These are phyloP conservation scores for Pichia inconspicua DNA, from an alignment of 1,139 yeast genomes.

Conservation along the genomic window DNA sequence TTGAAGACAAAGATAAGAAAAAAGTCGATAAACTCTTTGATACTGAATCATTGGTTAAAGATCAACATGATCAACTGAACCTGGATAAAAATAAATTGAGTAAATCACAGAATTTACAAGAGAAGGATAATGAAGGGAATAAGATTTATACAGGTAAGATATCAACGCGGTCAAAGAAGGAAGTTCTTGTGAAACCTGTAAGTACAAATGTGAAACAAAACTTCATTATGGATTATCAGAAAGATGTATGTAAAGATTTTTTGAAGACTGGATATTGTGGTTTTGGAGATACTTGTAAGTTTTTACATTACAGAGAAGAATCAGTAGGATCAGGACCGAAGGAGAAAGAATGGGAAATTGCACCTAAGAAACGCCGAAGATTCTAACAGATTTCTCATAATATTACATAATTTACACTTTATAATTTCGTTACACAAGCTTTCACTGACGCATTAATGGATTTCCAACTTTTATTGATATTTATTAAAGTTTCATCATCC, in stretches of 20 bases:
- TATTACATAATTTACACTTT: neutral
- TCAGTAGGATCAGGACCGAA: conserved; percentile 56
- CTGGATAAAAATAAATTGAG: conserved; percentile 3
- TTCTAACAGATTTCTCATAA: conserved; percentile 12
- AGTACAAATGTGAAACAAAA: conserved; percentile 61
- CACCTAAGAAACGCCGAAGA: conserved; percentile 22
- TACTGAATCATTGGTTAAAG: conserved; percentile 29
- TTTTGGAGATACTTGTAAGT: conserved; percentile 97
- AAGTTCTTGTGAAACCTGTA: conserved; percentile 31
- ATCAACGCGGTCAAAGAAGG: conserved; percentile 17
- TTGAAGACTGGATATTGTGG: conserved; percentile 93
- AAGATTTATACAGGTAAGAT: conserved; percentile 31
- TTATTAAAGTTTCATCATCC: neutral
- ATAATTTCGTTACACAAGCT: conserved; percentile 7
- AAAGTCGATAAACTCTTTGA: conserved; percentile 11
- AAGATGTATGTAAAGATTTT: conserved; percentile 91
- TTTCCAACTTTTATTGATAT: conserved; percentile 4
- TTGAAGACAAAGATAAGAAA: neutral
- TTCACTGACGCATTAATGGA: conserved; percentile 4
- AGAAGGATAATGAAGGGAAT: conserved; percentile 19
- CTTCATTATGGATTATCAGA: conserved; percentile 80
- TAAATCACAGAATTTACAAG: conserved; percentile 9
- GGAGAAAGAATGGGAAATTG: conserved; percentile 60
- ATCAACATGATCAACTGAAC: conserved; percentile 23
- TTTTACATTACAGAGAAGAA: conserved; percentile 83